These are phyloP conservation scores for Alternaria conjuncta DNA, from an alignment of 2,329 filamentous ascomycete genomes.

Conservation along the genomic window DNA sequence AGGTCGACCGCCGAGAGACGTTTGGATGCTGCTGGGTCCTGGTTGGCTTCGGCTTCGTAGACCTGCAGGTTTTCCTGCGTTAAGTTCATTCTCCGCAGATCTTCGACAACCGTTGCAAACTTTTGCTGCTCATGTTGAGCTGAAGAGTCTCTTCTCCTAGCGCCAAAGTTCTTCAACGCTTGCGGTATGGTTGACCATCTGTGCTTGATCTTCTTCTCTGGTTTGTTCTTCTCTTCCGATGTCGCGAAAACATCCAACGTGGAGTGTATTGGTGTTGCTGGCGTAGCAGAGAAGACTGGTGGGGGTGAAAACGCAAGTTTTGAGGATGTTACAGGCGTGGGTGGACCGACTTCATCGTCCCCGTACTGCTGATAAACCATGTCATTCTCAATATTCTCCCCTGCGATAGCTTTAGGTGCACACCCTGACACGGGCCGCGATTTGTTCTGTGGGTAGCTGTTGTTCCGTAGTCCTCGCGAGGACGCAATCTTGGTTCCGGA, in stretches of 20 bases:
- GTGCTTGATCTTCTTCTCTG: constrained; percentile 28
- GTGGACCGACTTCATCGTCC: constrained; percentile 26
- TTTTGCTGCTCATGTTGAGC: constrained; percentile 18
- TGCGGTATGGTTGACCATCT: constrained; percentile 35
- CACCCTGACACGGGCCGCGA: constrained; percentile 28
- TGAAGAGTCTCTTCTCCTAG: constrained; percentile 21
- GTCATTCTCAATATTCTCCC: constrained; percentile 33
- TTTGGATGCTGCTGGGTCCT: constrained; percentile 6
- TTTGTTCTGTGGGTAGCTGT: constrained; percentile 30
- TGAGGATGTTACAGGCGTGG: constrained; percentile 19
- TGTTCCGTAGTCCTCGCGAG: constrained; percentile 32
- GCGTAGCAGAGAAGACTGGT: constrained; percentile 8
- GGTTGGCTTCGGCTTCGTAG: constrained; percentile 15
- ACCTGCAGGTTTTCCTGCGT: constrained; percentile 19
- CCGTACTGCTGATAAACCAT: constrained; percentile 23
- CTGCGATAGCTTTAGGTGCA: constrained; percentile 24
- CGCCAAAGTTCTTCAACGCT: constrained; percentile 28
- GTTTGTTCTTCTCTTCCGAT: constrained; percentile 18
- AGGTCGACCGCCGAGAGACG: constrained; percentile 18
- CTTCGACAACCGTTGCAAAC: constrained; percentile 14
- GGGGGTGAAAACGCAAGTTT: constrained; percentile 13
- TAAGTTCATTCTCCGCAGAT: constrained; percentile 20
- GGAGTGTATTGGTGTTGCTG: constrained; percentile 17
- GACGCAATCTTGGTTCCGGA: constrained; percentile 39
- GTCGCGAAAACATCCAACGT: constrained; percentile 11